Conservation (phyloP, 208 protist genomes). For the Trypanosoma avium region DNA sequence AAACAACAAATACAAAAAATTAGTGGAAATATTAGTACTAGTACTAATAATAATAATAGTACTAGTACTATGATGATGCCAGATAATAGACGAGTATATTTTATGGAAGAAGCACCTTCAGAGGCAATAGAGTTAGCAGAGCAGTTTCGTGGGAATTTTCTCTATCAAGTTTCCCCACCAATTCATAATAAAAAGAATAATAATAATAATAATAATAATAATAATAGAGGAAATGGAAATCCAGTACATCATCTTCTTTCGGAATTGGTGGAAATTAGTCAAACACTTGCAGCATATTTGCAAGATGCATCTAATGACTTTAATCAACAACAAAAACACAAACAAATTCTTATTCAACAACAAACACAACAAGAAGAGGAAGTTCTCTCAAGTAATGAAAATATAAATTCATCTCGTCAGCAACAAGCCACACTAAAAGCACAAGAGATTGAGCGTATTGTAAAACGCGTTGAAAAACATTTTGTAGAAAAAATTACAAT, state of each 20-base stretch:
- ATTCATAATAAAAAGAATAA: not conserved
- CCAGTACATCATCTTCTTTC: slow-evolving; percentile 55
- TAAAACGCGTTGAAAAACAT: slow-evolving; percentile 76
- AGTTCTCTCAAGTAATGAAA: not conserved
- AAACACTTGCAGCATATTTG: slow-evolving; percentile 57
- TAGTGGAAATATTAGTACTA: not conserved
- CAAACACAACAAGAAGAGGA: not conserved
- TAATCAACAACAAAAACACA: not conserved
- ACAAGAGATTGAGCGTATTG: slow-evolving; percentile 82
- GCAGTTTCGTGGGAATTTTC: not conserved
- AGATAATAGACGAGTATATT: not conserved
- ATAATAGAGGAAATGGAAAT: not conserved
- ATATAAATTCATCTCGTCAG: not conserved
- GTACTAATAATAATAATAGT: not conserved
- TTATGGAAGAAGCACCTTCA: not conserved
- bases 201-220: slow-evolving; percentile 1
- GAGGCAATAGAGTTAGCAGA: not conserved
- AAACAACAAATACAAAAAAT: too few relatives aligned
- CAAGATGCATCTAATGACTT: slow-evolving; percentile 27
- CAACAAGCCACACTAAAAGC: slow-evolving; percentile 61
- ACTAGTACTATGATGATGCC: not conserved
- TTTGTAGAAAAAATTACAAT: slow-evolving; percentile 50
- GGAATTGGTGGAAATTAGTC: slow-evolving; percentile 68
- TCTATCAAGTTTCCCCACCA: not conserved
- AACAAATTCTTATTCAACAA: not conserved